Conservation (phyloP, 805 yeast species). For the Kregervanrija fluxuum region DNA sequence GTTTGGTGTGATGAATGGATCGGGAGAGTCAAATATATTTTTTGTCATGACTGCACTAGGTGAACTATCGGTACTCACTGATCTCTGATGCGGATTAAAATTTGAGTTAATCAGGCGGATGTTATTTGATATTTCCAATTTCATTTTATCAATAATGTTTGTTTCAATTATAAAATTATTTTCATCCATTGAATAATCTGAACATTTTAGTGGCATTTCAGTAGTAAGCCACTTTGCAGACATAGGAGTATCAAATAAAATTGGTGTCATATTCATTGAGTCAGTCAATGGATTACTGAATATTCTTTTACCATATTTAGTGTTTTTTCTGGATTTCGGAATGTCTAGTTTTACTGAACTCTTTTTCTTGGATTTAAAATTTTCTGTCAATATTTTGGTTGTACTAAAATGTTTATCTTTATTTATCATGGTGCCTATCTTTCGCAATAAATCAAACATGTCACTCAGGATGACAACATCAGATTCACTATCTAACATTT, state of each 20-base stretch:
- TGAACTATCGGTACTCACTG: slow-evolving; percentile 4
- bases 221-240: no score
- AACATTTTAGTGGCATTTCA: no score
- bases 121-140: slow-evolving; percentile 2
- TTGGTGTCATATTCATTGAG: slow-evolving; percentile 6
- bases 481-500: not conserved
- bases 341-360: not conserved
- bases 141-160: slow-evolving; percentile 8
- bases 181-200: not conserved
- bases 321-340: not conserved
- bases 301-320: not conserved
- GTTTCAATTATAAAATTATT: slow-evolving; percentile 5
- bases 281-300: slow-evolving; percentile 10
- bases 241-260: not conserved
- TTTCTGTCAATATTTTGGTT: no score
- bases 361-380: no score
- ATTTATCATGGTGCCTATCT: no score
- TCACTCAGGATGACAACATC: not conserved
- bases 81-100: not conserved
- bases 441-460: no score
- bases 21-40: slow-evolving; percentile 13
- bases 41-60: slow-evolving; percentile 8
- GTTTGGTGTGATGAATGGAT: slow-evolving; percentile 28
- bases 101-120: not conserved
- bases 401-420: no score